Evolutionary conservation across 768 basidiomycete species (phyloP), one percentile per base, ranked within the genome.

Genomic region (Auriscalpium orientale): DNA sequence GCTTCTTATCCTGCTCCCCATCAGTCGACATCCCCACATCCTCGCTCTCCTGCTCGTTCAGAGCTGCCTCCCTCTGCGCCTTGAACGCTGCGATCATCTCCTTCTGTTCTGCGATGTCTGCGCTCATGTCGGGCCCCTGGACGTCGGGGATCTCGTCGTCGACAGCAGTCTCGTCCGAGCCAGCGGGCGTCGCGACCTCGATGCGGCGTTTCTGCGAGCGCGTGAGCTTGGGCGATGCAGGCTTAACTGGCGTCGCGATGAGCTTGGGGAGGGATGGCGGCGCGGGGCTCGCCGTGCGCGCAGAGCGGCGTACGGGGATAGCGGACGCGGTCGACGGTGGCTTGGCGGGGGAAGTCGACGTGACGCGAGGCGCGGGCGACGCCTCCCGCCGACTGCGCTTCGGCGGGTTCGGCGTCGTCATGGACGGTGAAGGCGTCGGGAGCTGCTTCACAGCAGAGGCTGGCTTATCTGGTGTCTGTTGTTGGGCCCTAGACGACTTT

Each of bases 61-160:
- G 62, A 15, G 62, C 70, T 45, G 64, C 63, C 56, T 79, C 79
- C 18, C 85, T 75, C 68, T 87, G 77, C 1, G 79, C 79, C 65
- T 88, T 91, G 59, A 95, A 69, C 51, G 79, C 77, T 43, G 80
- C 78, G 50, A 94, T 89, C 65, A 95, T 68, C 63, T 82, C 83
- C 69, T 82, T 82, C 71, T 92, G 89, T 64, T 91, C 89, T 35
- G 74, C 75, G 45, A 95, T 78, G 67, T 92, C 91, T 62, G 81
- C 75, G 7, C 78, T 79, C 66, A 89, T 76, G 63, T 84, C 81
- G 20, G 81, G 76, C 34, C 79, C 81, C 1, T 82, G 79, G 2
- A 86, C 72, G 48, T 70, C 65, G 16, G 66, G 58, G 28, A 78
- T 74, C 44, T 83, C 80, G 0, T 82, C 82, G 49, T 88, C 87